phyloP scores from a whole-genome alignment of 192 early-diverging fungal species.

The Polychytrium aggregatum region DNA sequence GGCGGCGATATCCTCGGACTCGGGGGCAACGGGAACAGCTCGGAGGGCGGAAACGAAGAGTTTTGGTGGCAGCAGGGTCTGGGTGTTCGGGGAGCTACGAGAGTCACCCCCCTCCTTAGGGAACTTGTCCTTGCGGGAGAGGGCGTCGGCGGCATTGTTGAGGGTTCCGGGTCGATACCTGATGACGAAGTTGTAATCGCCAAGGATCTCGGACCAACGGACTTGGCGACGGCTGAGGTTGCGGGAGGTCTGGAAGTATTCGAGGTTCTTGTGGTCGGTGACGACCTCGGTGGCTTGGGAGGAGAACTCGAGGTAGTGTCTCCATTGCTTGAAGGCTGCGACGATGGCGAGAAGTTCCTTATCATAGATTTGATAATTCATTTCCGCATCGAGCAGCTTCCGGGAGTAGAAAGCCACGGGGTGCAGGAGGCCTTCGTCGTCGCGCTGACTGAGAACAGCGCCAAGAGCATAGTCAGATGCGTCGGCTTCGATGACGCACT shows the following conservation, averaged over 20 bases:
- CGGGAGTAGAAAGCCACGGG: conserved; percentile 18
- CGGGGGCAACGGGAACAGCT: no score
- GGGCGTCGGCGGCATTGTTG: no score
- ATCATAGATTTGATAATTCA: not conserved
- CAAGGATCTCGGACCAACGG: conserved; percentile 18
- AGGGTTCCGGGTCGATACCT: no score
- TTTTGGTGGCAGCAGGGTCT: no score
- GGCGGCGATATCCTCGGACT: no score
- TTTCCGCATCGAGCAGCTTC: conserved; percentile 3
- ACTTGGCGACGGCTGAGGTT: conserved; percentile 21
- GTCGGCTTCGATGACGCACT: conserved; percentile 20
- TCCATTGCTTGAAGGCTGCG: not conserved
- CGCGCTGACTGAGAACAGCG: conserved; percentile 17
- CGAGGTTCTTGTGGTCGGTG: conserved; percentile 31
- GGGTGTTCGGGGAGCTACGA: no score
- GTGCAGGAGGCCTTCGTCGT: conserved; percentile 8
- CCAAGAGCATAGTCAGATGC: conserved; percentile 27
- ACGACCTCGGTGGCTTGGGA: no score
- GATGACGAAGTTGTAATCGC: no score
- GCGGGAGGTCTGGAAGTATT: conserved; percentile 16
- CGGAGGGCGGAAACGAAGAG: no score
- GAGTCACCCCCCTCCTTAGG: no score
- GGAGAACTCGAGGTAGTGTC: conserved; percentile 2
- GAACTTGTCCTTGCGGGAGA: no score
- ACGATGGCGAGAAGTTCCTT: conserved; percentile 2